Evolutionary conservation across 305 asterid genomes (phyloP).

Genomic region (Fraxinus nigra): DNA sequence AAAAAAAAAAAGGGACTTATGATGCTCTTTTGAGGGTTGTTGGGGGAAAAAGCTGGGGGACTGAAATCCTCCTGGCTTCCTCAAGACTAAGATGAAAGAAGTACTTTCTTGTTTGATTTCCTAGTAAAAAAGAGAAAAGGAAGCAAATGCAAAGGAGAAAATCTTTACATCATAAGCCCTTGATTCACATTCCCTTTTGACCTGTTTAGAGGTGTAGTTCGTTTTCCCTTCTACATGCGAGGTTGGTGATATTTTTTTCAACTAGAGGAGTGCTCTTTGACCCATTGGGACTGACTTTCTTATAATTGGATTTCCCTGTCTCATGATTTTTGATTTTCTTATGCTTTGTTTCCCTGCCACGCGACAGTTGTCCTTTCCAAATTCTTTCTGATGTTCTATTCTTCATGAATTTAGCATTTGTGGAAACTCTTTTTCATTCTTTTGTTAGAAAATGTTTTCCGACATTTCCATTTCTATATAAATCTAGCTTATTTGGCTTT

Average conservation of each 20-base stretch:
- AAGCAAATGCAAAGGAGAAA: background rate
- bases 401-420: background rate
- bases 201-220: background rate
- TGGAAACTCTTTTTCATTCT: conserved; percentile 1
- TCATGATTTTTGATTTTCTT: background rate
- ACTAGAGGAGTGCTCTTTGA: background rate
- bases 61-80: background rate
- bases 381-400: background rate
- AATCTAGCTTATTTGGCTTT: conserved; percentile 25
- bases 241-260: background rate
- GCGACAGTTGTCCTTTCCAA: background rate
- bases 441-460: conserved; percentile 9
- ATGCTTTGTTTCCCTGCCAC: background rate
- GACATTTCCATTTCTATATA: conserved; percentile 12
- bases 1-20: background rate
- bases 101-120: background rate
- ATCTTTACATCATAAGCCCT: background rate
- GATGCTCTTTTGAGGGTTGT: background rate
- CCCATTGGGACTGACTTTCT: background rate
- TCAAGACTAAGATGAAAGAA: background rate
- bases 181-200: background rate
- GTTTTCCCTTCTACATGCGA: background rate
- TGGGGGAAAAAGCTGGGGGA: background rate
- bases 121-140: background rate
- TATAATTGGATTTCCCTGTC: background rate